A percentile compares a stretch with the other conserved stretches of the same genome.
Conservation (phyloP, 2,329 filamentous ascomycete species). For the Fulvia fulva region DNA sequence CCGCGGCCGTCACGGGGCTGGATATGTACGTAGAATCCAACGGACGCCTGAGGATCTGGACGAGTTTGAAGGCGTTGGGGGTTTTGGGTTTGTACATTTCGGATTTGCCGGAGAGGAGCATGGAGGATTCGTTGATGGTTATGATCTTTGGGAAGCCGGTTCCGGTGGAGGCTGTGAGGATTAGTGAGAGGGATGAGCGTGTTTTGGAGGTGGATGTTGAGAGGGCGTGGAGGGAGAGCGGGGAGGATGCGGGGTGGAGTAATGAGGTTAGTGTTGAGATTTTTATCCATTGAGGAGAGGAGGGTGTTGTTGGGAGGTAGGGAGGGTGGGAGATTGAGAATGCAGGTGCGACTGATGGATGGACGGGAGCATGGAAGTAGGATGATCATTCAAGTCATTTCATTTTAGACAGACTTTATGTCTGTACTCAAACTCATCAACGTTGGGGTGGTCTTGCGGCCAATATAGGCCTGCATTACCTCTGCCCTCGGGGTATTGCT, state of each 20-base stretch:
- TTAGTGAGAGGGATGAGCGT: constrained; percentile 35
- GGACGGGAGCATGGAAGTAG: not conserved
- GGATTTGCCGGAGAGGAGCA: constrained; percentile 52
- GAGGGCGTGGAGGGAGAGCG: constrained; percentile 72
- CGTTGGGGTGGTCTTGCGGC: not conserved
- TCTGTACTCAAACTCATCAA: not conserved
- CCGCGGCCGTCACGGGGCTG: constrained; percentile 68
- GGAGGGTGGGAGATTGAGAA: too few relatives aligned
- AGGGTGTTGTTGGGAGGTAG: too few relatives aligned
- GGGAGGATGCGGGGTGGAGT: constrained; percentile 66
- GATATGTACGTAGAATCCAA: constrained; percentile 56
- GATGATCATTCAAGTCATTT: not conserved
- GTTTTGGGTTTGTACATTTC: constrained; percentile 75
- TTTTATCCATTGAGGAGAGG: constrained; percentile 39
- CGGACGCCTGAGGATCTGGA: constrained; percentile 61
- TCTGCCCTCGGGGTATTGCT: not conserved
- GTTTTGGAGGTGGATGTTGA: constrained; percentile 75
- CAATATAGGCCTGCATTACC: not conserved
- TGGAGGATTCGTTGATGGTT: constrained; percentile 30
- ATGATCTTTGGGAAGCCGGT: constrained; percentile 69
- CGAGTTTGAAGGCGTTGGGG: constrained; percentile 75
- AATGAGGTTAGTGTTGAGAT: constrained; percentile 74
- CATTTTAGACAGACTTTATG: not conserved
- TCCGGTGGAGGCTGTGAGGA: constrained; percentile 59
- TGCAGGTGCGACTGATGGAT: too few relatives aligned